Percentiles rank a stretch among this genome's conserved stretches.
Conservation (phyloP, 2,329 filamentous ascomycete species). For the Cadophora sp. region DNA sequence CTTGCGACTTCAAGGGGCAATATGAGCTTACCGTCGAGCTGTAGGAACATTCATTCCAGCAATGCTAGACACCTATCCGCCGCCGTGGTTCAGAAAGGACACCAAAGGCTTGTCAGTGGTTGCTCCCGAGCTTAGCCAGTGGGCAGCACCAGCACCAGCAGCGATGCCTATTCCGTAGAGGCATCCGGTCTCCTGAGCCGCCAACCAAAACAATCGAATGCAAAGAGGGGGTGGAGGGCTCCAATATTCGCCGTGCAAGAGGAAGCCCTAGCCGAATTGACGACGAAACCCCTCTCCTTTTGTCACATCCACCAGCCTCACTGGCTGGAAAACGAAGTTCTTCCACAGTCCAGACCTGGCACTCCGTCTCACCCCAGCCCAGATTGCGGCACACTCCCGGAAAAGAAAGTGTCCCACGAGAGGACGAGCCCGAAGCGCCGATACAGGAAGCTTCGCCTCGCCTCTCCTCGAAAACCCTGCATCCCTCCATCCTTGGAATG, state of each 20-base stretch:
- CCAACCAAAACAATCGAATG: constrained; percentile 17
- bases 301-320: not conserved
- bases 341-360: not conserved
- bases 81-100: not conserved
- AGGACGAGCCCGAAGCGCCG: not conserved
- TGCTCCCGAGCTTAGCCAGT: constrained; percentile 7
- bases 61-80: not conserved
- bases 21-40: not conserved
- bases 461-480: not conserved
- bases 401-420: not conserved
- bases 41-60: not conserved
- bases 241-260: constrained; percentile 14
- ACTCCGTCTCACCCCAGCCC: constrained; percentile 12
- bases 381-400: not conserved
- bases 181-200: constrained; percentile 16
- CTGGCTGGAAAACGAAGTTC: not conserved
- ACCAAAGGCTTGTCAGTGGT: not conserved
- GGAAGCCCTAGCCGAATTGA: constrained; percentile 7
- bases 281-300: not conserved
- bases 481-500: not conserved
- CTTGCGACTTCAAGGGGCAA: not conserved
- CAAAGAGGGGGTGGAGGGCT: constrained; percentile 6
- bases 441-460: not conserved
- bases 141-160: not conserved
- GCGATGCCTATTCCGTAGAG: constrained; percentile 19